Conservation (phyloP, 306 rosid species). For the Notholithocarpus densiflorus region DNA sequence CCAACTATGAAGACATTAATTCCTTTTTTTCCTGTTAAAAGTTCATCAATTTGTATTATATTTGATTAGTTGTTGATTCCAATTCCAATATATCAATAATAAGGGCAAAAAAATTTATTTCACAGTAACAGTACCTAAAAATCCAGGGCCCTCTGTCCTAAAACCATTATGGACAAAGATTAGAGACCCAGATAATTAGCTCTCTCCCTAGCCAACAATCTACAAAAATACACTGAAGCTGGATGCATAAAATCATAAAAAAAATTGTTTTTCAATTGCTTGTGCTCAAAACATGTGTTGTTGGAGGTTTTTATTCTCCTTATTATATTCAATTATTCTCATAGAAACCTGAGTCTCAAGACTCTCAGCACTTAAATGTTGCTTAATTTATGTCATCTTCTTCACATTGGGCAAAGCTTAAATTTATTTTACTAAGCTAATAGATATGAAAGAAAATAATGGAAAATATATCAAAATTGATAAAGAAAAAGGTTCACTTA, state of each 20-base stretch:
- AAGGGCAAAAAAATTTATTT: no score
- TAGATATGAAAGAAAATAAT: background rate
- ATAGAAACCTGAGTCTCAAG: background rate
- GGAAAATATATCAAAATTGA: background rate
- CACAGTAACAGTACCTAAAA: no score
- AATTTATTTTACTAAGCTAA: background rate
- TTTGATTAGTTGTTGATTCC: no score
- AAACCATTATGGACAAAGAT: background rate
- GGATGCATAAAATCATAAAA: background rate
- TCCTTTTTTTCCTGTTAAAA: no score
- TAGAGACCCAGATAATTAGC: background rate
- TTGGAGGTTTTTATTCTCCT: background rate
- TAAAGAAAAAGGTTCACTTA: constrained; percentile 28
- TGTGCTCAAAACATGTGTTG: background rate
- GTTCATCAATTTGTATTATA: no score
- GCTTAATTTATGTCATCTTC: background rate
- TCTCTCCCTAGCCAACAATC: background rate
- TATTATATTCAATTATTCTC: background rate
- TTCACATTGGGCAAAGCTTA: background rate
- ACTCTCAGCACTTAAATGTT: background rate
- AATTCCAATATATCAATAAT: no score
- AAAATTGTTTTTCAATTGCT: background rate
- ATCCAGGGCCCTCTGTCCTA: background rate
- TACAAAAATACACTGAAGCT: background rate
- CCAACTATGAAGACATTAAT: no score